Evolutionary conservation across 129 eudicot species (phyloP).

Genomic region (Kitagawia praeruptora): DNA sequence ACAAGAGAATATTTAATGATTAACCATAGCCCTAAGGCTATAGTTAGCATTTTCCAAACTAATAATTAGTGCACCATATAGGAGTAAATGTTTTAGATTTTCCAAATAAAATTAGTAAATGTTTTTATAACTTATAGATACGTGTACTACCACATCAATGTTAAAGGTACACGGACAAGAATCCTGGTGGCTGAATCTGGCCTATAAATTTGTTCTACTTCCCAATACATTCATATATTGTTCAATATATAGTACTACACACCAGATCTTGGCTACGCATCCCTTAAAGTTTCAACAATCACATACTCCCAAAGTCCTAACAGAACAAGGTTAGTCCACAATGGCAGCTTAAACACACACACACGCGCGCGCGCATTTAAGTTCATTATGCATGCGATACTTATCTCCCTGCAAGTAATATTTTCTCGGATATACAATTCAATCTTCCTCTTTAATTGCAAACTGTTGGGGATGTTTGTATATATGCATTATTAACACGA

Average conservation of each 20-base stretch:
- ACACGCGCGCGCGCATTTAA: neutral
- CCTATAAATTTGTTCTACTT: neutral
- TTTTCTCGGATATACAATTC: neutral
- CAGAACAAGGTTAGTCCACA: constrained; percentile 10
- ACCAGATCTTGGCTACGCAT: neutral
- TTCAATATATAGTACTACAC: neutral
- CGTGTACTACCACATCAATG: neutral
- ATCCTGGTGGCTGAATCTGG: neutral
- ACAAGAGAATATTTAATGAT: too few relatives aligned
- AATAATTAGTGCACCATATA: too few relatives aligned
- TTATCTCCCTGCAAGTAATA: neutral
- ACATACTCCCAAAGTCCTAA: neutral
- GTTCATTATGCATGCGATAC: neutral
- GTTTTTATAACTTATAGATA: neutral
- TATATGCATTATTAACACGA: neutral
- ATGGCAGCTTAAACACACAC: neutral
- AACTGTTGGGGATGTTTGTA: neutral
- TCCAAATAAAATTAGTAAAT: too few relatives aligned
- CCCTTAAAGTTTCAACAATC: constrained; percentile 16
- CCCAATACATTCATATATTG: neutral
- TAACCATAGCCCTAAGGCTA: too few relatives aligned
- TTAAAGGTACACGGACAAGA: neutral
- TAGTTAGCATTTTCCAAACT: too few relatives aligned
- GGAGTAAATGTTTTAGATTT: too few relatives aligned
- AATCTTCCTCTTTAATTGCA: neutral